Base-by-base conservation (phyloP, 148 eudicot species). In the Fallopia convolvulus region DNA sequence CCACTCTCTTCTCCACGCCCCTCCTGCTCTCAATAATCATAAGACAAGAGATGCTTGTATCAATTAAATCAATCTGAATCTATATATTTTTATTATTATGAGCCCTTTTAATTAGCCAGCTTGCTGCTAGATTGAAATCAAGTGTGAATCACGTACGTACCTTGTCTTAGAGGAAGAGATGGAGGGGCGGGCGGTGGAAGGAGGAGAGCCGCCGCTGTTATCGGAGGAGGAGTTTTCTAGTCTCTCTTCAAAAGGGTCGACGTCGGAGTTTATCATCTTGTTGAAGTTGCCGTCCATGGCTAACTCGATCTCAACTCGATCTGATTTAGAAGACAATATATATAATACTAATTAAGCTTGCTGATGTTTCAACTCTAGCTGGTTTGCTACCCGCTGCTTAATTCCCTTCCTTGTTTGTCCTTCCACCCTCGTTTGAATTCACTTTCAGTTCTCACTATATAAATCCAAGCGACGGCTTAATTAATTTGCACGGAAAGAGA, bases 1-100 rank as follows among this genome's bases (percentile, higher is more conserved):
- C 77, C 26, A 52, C 77, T 70, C 47, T 63, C 70, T 30, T 32
- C 75, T 79, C 46, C 70, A 63, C 47, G 46, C 74, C n/a, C 32
- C 58, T 21, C 76, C 66, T 26, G 48, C 40, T 63, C 42, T 17
- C 36, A 13, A 66, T 65, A 4, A 13, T 20, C 65, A 58, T 1
- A 58, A 5, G 11, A 58, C 12, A 20, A 12, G 6, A 5, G 5
- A 15, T 8, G 58, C 58, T 56, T 20, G 20, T 56, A 53, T 42
- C 10, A 44, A 44, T 44, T 44, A 44, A 44, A 44, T 44, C 47
- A 44, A 44, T 44, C 47, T 44, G 1, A 44, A 44, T 44, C 10
- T 6, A 6, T 9, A 44, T 41, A 41, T n/a, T n/a, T n/a, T n/a
- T n/a, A n/a, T n/a, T 42, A 5, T 42, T 42, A 42, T 42, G 46